A percentile compares a stretch with the other conserved stretches of the same genome.
These are phyloP conservation scores for Wallacemonas sp. DNA, from an alignment of 208 protist genomes.

Conservation along the genomic window DNA sequence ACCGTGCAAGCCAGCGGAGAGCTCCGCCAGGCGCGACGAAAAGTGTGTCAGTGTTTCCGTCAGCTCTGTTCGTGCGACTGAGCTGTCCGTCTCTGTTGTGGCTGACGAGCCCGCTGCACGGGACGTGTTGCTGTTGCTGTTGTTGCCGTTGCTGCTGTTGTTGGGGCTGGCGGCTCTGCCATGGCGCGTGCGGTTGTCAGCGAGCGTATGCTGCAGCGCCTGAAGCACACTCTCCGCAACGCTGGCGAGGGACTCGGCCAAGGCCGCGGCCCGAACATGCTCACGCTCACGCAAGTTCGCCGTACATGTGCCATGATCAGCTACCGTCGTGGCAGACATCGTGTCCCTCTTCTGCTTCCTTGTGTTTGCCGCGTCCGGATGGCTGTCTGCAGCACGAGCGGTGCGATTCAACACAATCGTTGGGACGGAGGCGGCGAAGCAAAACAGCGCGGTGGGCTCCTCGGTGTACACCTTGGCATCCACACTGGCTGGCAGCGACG, in stretches of 20 bases:
- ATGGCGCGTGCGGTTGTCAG: slow-evolving; percentile 16
- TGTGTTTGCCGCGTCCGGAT: no score
- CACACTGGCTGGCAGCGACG: neutral
- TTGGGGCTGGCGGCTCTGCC: neutral
- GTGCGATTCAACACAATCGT: slow-evolving; percentile 3
- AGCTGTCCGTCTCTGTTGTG: no score
- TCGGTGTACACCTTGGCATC: neutral
- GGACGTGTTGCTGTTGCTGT: no score
- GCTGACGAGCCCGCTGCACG: no score
- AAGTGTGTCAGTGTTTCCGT: slow-evolving; percentile 20
- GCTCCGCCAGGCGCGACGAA: neutral
- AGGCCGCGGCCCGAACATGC: slow-evolving; percentile 2
- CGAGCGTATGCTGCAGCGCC: slow-evolving; percentile 38
- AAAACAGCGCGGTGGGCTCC: slow-evolving; percentile 40
- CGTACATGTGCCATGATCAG: no score
- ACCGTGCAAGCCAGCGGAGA: slow-evolving; percentile 9
- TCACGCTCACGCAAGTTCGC: neutral
- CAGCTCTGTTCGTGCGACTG: no score
- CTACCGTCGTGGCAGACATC: no score
- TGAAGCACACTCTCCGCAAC: slow-evolving; percentile 34
- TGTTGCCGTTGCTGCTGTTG: neutral
- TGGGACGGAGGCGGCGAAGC: slow-evolving; percentile 16
- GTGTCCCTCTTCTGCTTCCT: no score
- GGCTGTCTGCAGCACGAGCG: no score
- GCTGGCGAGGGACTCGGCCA: slow-evolving; percentile 46